Evolutionary conservation across 768 basidiomycete genomes (phyloP).

Genomic region (Kwoniella europaea): DNA sequence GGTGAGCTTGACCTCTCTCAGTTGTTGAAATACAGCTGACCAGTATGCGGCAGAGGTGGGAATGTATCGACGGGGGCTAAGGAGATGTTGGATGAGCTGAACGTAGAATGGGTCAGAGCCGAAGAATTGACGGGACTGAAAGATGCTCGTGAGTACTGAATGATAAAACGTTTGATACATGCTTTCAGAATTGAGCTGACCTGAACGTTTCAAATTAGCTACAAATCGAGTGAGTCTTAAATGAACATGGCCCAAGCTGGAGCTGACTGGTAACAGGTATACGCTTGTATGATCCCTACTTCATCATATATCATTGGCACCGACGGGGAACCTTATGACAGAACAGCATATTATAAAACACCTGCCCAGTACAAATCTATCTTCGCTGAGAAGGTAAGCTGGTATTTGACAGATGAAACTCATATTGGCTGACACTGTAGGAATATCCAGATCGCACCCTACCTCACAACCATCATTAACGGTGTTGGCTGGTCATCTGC

Average conservation of each 20-base stretch:
- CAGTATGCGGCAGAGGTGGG: slow-evolving; percentile 64
- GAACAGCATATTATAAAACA: slow-evolving; percentile 73
- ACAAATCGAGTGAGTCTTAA: slow-evolving; percentile 3
- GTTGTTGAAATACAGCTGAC: background rate
- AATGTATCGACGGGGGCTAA: slow-evolving; percentile 81
- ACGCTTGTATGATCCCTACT: slow-evolving; percentile 53
- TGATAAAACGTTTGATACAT: background rate
- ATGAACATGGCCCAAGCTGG: background rate
- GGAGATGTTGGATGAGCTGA: slow-evolving; percentile 73
- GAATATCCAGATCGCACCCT: slow-evolving; percentile 73
- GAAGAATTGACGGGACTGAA: slow-evolving; percentile 63
- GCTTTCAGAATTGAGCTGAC: background rate
- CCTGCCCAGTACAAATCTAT: slow-evolving; percentile 70
- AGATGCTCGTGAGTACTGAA: slow-evolving; percentile 11
- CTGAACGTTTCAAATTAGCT: background rate
- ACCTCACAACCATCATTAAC: slow-evolving; percentile 81
- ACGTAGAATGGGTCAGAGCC: slow-evolving; percentile 66
- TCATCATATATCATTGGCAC: slow-evolving; percentile 68
- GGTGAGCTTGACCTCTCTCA: slow-evolving; percentile 61
- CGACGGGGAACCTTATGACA: slow-evolving; percentile 67
- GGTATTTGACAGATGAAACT: background rate
- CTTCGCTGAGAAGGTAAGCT: slow-evolving; percentile 70
- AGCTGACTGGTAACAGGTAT: slow-evolving; percentile 29
- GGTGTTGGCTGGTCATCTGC: slow-evolving; percentile 81
- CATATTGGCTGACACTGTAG: background rate